These are phyloP conservation scores for Colletotrichum sp. DNA, from an alignment of 2,329 filamentous ascomycete genomes.

Conservation along the genomic window DNA sequence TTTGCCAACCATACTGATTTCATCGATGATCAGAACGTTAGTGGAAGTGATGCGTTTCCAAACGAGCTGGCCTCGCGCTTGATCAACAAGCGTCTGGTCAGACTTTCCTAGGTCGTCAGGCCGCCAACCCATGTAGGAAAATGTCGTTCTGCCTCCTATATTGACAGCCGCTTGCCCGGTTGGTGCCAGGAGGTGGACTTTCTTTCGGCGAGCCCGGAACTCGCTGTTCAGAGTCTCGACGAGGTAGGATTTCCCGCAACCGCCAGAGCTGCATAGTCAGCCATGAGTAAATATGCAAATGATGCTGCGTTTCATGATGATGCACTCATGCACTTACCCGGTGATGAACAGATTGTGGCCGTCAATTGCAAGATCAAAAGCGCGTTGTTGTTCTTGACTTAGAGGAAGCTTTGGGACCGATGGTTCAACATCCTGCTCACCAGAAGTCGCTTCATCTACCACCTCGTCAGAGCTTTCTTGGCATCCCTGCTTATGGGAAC, in stretches of 20 bases:
- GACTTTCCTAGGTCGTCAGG: not conserved
- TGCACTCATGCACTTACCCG: not conserved
- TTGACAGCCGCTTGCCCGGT: not conserved
- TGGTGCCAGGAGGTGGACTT: not conserved
- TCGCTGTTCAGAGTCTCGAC: not conserved
- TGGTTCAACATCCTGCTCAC: not conserved
- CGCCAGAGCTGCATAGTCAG: not conserved
- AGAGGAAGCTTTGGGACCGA: not conserved
- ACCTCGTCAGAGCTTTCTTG: no score
- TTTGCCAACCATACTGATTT: slow-evolving; percentile 71
- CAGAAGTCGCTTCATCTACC: not conserved
- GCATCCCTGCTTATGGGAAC: no score
- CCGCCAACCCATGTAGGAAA: not conserved
- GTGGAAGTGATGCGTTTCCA: slow-evolving; percentile 44
- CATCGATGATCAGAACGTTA: slow-evolving; percentile 68
- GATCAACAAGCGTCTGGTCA: not conserved
- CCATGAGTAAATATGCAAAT: not conserved
- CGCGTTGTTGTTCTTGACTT: not conserved
- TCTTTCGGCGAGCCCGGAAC: not conserved
- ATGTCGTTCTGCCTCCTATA: not conserved
- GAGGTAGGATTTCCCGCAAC: not conserved
- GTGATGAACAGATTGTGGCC: not conserved
- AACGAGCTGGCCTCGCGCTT: slow-evolving; percentile 26
- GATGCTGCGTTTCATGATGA: no score
- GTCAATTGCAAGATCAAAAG: not conserved